Conservation (phyloP, 768 basidiomycete species). For the Porpolomopsis calyptriformis region DNA sequence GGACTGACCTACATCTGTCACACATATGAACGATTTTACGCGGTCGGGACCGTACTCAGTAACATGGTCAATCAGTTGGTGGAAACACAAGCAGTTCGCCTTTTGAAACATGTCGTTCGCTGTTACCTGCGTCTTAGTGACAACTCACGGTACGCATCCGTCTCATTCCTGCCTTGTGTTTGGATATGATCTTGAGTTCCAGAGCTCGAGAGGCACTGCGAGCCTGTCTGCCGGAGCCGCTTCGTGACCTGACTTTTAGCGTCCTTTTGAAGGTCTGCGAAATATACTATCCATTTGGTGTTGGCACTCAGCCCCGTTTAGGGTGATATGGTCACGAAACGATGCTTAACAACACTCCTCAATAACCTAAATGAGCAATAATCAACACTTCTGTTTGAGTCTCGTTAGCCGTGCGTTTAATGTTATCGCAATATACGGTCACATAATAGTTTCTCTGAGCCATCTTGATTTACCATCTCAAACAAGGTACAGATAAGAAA, state of each 20-base stretch:
- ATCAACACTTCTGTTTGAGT: constrained; percentile 4
- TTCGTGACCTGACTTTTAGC: constrained; percentile 88
- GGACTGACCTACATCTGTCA: constrained; percentile 98
- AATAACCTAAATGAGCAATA: constrained; percentile 76
- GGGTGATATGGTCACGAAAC: constrained; percentile 98
- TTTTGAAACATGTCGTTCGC: constrained; percentile 95
- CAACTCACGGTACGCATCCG: constrained; percentile 65
- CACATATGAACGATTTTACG: constrained; percentile 99
- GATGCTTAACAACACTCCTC: constrained; percentile 81
- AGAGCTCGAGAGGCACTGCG: constrained; percentile 94
- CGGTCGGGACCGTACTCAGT: constrained; percentile 94
- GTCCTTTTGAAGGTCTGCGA: constrained; percentile 71
- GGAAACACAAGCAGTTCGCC: constrained; percentile 91
- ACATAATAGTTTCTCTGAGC: no score
- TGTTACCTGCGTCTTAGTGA: constrained; percentile 95
- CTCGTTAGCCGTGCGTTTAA: background rate
- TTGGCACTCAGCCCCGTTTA: constrained; percentile 23
- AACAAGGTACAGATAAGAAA: no score
- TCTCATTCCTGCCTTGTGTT: constrained; percentile 1
- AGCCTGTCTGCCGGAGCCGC: constrained; percentile 90
- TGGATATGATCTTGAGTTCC: constrained; percentile 10
- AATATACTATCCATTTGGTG: background rate
- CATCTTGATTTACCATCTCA: no score
- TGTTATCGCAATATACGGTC: background rate
- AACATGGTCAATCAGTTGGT: constrained; percentile 99